Evolutionary conservation across 257 asterid species (phyloP).

Genomic region (Capsicum pubescens): DNA sequence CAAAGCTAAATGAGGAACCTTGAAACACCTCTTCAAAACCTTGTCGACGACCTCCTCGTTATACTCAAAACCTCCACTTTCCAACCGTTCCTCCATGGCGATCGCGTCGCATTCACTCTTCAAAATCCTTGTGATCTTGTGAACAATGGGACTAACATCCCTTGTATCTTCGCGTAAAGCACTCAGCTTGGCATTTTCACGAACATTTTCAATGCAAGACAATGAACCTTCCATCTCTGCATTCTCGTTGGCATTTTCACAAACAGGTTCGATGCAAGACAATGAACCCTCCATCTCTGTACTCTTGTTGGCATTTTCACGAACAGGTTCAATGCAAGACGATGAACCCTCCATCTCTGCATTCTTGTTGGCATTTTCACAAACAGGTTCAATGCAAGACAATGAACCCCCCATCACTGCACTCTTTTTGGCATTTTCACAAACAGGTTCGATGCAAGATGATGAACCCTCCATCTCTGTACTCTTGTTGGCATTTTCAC

Average conservation of each 20-base stretch:
- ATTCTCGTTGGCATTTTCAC: conserved; percentile 60
- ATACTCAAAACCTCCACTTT: conserved; percentile 45
- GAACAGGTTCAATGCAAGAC: conserved; percentile 37
- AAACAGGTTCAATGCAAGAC: conserved; percentile 39
- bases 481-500: conserved; percentile 63
- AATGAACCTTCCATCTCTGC: neutral
- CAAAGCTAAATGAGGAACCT: conserved; percentile 74
- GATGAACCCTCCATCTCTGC: neutral
- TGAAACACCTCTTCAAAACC: conserved; percentile 86
- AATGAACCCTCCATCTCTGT: neutral
- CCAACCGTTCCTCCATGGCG: conserved; percentile 72
- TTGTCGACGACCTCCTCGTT: conserved; percentile 65
- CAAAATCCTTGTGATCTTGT: conserved; percentile 65
- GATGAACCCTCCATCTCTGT: neutral
- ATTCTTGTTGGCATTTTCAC: conserved; percentile 61
- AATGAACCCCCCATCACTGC: conserved; percentile 9
- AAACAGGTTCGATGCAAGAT: conserved; percentile 39
- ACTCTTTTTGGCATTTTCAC: conserved; percentile 60
- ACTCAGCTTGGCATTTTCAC: conserved; percentile 60
- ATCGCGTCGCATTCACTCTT: conserved; percentile 46
- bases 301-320: conserved; percentile 63
- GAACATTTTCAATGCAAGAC: conserved; percentile 36
- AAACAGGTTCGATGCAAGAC: conserved; percentile 37
- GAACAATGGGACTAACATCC: conserved; percentile 73
- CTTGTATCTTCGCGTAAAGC: neutral